Base-by-base conservation (phyloP, 345 rosid genomes). In the Gossypium thurberi region DNA sequence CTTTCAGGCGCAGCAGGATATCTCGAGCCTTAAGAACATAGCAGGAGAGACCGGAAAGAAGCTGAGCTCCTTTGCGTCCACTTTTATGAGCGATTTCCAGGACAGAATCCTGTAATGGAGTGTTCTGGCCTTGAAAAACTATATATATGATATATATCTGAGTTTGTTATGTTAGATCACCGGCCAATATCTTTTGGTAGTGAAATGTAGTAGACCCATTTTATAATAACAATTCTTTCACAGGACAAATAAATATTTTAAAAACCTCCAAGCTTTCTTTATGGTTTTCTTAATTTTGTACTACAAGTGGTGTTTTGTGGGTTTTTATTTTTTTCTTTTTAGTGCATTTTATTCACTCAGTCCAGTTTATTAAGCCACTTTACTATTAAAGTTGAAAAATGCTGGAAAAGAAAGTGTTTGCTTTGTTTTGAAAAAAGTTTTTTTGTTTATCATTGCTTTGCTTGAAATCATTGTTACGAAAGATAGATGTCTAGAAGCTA, bases 31-130 rank as follows among this genome's bases (percentile, higher is more conserved):
- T 10, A 91, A 84, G 84, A 87, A 85, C 82, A 88, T 95, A 2
- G 99, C 99, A 0, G 97, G 97, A 75, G 99, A 96, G 85, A 93
- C 98, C 0, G 91, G 90, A 68, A 96, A 93, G 88, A 92, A 86
- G 85, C 88, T 95, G 7, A 88, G 91, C 79, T 72, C 97, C 61
- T 77, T 95, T 33, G 99, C 98, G 3, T 92, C 99, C 6, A 77
- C 82, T 58, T 81, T 95, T 67, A 84, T 95, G 7, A 80, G 85
- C 2, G 99, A 95, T 81, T 87, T 95, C 69, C 98, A 94, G 77
- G 99, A 95, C 81, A 85, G 97, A 82, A 83, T 92, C 80, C 92
- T 95, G 63, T 93, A 78, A 87, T 76, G 51, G 21, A 42, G 26
- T 50, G 42, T 64, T 71, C 60, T 26, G 73, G 65, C 28, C 37